Evolutionary conservation across 176 grass and related monocot genomes (phyloP), one percentile per base, ranked within the genome.

Genomic region (Pontederia crassipes): DNA sequence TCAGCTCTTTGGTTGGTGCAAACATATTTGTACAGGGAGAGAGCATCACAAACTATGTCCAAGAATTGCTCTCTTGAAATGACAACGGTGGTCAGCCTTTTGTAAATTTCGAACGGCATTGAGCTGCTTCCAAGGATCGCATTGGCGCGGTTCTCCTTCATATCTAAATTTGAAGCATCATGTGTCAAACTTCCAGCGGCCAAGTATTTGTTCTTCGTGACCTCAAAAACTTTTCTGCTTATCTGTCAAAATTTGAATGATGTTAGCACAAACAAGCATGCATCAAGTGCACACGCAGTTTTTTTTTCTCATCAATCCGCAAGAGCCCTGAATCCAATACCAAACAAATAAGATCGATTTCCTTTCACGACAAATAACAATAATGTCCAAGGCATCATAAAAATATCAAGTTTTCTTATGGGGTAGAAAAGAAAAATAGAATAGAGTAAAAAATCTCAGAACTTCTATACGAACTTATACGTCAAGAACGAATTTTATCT

Each of bases 1-100:
- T 97, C 93, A 28, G 87, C 87, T 68, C 76, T 76, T 75, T 97
- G 93, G 63, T 97, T 91, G 60, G 93, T 79, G 52, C 87, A 84
- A 16, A 97, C 76, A 61, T 97, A 97, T 48, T 97, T 97, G 57
- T 97, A 97, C 24, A 48, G 67, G 51, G 79, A 70, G 51, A 97
- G 84, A 28, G 87, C 83, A 67, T 88, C 77, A 12, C 93, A 97
- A 32, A 83, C 81, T 35, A 92, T 79, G 73, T 67, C 70, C 58
- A 88, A 47, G 18, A 97, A 97, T 50, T 68, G 26, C 55, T 91
- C 84, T 55, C 87, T 85, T 66, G 81, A 80, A 82, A 91, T 10
- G 64, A 83, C 63, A 74, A 83, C 66, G 0, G 87, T 92, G 16
- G 84, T 91, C 76, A 85, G 81, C 14, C 82, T 88, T 76, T 97